phyloP scores from a whole-genome alignment of 805 yeast species.

The Candida pini region DNA sequence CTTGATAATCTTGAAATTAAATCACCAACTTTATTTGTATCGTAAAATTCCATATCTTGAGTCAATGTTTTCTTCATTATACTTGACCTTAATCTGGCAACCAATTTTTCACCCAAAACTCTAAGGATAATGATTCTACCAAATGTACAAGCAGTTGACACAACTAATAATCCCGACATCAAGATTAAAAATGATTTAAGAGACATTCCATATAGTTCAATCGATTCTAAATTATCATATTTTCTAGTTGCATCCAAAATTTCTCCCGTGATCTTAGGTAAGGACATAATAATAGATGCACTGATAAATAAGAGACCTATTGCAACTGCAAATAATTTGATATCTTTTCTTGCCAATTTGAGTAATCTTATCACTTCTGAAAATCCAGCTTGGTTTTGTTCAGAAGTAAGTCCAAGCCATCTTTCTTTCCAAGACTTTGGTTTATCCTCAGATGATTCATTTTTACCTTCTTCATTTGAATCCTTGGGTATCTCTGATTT shows the following conservation, averaged over 20 bases:
- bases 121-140: slow-evolving; percentile 73
- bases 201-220: slow-evolving; percentile 50
- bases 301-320: slow-evolving; percentile 40
- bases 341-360: slow-evolving; percentile 39
- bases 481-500: background rate
- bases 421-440: slow-evolving; percentile 23
- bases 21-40: slow-evolving; percentile 88
- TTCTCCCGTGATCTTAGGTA: slow-evolving; percentile 53
- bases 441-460: background rate
- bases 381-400: slow-evolving; percentile 29
- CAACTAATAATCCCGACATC: slow-evolving; percentile 54
- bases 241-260: slow-evolving; percentile 45
- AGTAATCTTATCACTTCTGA: slow-evolving; percentile 36
- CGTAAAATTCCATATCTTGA: slow-evolving; percentile 88
- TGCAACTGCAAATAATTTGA: slow-evolving; percentile 38
- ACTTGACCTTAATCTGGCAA: slow-evolving; percentile 74
- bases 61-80: slow-evolving; percentile 71
- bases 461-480: background rate
- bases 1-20: slow-evolving; percentile 80
- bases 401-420: slow-evolving; percentile 26
- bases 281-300: slow-evolving; percentile 44
- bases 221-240: slow-evolving; percentile 19
- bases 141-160: slow-evolving; percentile 76
- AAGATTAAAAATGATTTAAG: slow-evolving; percentile 55
- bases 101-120: slow-evolving; percentile 79